phyloP scores from a whole-genome alignment of 331 rosid species.

The Saraca asoca region DNA sequence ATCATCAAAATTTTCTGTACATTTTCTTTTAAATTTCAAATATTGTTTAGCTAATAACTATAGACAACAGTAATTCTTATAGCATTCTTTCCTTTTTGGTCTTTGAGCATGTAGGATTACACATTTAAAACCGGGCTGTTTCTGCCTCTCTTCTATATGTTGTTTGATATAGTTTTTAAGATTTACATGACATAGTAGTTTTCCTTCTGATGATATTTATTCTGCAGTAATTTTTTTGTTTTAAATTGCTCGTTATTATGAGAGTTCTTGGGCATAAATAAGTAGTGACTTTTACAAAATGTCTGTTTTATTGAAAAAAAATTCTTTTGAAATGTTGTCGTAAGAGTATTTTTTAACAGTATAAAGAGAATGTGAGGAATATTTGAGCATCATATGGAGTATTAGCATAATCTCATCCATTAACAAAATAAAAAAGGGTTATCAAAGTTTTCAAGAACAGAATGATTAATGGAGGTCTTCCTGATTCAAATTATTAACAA shows the following conservation, averaged over 20 bases:
- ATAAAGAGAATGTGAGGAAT: not conserved
- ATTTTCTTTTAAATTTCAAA: not conserved
- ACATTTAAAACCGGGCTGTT: not conserved
- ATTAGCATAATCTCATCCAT: not conserved
- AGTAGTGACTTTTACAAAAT: not conserved
- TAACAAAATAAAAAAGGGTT: not conserved
- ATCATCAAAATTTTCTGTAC: conserved; percentile 19
- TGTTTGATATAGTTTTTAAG: not conserved
- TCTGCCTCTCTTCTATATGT: not conserved
- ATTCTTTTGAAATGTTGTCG: not conserved
- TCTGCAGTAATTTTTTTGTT: too few relatives aligned
- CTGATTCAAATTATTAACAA: not conserved
- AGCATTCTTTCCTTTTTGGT: conserved; percentile 1
- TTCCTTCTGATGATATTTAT: not conserved
- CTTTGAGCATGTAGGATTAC: not conserved
- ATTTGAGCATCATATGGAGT: not conserved
- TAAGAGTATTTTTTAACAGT: not conserved
- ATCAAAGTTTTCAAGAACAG: not conserved
- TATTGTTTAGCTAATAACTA: not conserved
- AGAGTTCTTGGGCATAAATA: not conserved
- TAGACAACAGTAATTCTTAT: conserved; percentile 1
- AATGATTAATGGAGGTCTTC: not conserved
- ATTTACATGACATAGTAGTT: conserved; percentile 2
- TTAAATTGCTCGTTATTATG: too few relatives aligned
- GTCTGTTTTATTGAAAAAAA: not conserved